phyloP scores from a whole-genome alignment of 2,329 filamentous ascomycete genomes.

The Coniochaeta pulveracea region DNA sequence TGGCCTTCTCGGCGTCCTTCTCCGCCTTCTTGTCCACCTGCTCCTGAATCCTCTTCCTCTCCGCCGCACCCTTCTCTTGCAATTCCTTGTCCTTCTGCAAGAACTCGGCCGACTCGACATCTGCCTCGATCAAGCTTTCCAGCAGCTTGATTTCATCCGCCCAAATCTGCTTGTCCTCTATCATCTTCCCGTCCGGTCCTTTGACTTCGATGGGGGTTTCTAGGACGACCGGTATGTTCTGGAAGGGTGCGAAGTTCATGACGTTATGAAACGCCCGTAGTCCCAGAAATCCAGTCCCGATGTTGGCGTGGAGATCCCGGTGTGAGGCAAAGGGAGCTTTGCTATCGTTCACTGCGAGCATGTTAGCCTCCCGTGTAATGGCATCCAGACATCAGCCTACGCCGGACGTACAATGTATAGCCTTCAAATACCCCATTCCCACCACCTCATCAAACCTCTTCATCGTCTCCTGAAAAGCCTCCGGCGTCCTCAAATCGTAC shows the following conservation, averaged over 20 bases:
- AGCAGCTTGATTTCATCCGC: constrained; percentile 90
- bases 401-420: constrained; percentile 52
- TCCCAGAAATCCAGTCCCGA: constrained; percentile 88
- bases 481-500: constrained; percentile 72
- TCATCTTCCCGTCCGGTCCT: constrained; percentile 50
- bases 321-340: constrained; percentile 78
- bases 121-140: constrained; percentile 78
- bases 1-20: constrained; percentile 39
- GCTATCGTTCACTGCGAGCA: constrained; percentile 66
- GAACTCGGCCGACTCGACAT: constrained; percentile 66
- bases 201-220: constrained; percentile 86
- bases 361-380: neutral
- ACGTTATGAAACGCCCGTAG: constrained; percentile 83
- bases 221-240: constrained; percentile 77
- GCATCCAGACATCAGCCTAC: constrained; percentile 6
- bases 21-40: constrained; percentile 67
- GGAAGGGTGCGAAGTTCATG: constrained; percentile 70
- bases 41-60: constrained; percentile 64
- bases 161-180: constrained; percentile 78
- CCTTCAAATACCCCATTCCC: constrained; percentile 68
- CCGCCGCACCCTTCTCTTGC: constrained; percentile 53
- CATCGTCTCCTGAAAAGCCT: constrained; percentile 63
- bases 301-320: constrained; percentile 89
- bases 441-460: constrained; percentile 66
- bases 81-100: constrained; percentile 50